Conservation (phyloP, 768 basidiomycete species). For the Phaeotremella fagi region DNA sequence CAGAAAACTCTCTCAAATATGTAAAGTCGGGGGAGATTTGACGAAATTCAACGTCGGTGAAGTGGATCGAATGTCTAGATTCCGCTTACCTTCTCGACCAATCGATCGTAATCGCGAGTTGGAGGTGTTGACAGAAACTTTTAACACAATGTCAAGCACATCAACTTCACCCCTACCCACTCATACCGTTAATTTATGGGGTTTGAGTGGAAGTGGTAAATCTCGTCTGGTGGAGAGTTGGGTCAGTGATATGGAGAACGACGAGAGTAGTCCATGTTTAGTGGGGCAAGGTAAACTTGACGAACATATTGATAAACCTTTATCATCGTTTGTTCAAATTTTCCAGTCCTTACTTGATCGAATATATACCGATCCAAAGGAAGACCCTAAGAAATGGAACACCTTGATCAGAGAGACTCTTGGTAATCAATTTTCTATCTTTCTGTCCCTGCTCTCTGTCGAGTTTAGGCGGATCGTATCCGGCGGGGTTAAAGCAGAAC, state of each 20-base stretch:
- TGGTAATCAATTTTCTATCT: slow-evolving; percentile 22
- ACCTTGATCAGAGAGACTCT: slow-evolving; percentile 25
- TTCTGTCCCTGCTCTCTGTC: slow-evolving; percentile 22
- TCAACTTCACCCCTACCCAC: background rate
- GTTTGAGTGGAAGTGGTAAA: slow-evolving; percentile 26
- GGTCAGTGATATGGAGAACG: slow-evolving; percentile 6
- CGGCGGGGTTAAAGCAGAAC: background rate
- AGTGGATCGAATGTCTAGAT: slow-evolving; percentile 17
- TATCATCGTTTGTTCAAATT: slow-evolving; percentile 48
- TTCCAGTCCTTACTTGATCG: slow-evolving; percentile 34
- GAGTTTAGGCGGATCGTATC: slow-evolving; percentile 22
- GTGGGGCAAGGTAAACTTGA: slow-evolving; percentile 56
- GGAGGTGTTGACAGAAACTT: slow-evolving; percentile 3
- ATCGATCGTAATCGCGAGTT: slow-evolving; percentile 20
- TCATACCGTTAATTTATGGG: slow-evolving; percentile 17
- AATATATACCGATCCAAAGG: slow-evolving; percentile 37
- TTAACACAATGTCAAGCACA: background rate
- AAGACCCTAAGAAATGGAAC: slow-evolving; percentile 28
- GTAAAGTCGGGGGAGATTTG: slow-evolving; percentile 9
- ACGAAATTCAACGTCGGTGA: slow-evolving; percentile 22
- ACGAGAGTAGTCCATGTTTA: background rate
- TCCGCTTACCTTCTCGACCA: slow-evolving; percentile 11
- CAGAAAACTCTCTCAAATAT: slow-evolving; percentile 17
- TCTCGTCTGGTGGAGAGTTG: slow-evolving; percentile 16
- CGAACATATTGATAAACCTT: slow-evolving; percentile 61